Conservation (phyloP, 2,329 filamentous ascomycete genomes). For the Paraphaeosphaeria sporulosa region DNA sequence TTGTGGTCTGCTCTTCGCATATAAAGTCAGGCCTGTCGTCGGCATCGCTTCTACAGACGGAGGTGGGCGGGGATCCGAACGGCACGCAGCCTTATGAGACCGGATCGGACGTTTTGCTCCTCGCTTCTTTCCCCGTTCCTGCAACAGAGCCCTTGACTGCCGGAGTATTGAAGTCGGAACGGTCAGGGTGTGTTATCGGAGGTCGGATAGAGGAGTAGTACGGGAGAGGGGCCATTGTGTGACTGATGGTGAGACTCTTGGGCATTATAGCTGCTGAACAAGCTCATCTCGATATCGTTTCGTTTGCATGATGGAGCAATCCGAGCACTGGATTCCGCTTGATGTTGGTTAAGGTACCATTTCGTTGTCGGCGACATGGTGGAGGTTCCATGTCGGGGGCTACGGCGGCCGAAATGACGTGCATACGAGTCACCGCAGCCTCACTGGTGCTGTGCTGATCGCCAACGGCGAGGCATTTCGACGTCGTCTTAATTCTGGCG, state of each 20-base stretch:
- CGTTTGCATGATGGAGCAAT: neutral
- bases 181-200: slow-evolving; percentile 22
- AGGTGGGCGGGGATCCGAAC: slow-evolving; percentile 28
- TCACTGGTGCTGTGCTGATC: neutral
- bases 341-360: slow-evolving; percentile 15
- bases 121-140: slow-evolving; percentile 9
- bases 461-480: neutral
- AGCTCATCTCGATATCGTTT: neutral
- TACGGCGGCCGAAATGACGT: slow-evolving; percentile 5
- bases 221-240: slow-evolving; percentile 31
- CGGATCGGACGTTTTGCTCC: slow-evolving; percentile 11
- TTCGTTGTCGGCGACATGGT: slow-evolving; percentile 12
- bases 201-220: slow-evolving; percentile 28
- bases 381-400: slow-evolving; percentile 8
- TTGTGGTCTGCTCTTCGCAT: slow-evolving; percentile 3
- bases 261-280: neutral
- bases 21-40: slow-evolving; percentile 8
- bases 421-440: slow-evolving; percentile 4
- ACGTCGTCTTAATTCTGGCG: neutral
- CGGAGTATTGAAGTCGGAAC: slow-evolving; percentile 20
- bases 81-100: slow-evolving; percentile 14
- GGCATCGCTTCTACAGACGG: neutral
- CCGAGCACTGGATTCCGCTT: neutral
- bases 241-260: neutral
- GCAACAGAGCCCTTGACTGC: slow-evolving; percentile 4